Evolutionary conservation across 1,284 basidiomycete genomes (phyloP).

Genomic region (Ceratobasidium sp.): DNA sequence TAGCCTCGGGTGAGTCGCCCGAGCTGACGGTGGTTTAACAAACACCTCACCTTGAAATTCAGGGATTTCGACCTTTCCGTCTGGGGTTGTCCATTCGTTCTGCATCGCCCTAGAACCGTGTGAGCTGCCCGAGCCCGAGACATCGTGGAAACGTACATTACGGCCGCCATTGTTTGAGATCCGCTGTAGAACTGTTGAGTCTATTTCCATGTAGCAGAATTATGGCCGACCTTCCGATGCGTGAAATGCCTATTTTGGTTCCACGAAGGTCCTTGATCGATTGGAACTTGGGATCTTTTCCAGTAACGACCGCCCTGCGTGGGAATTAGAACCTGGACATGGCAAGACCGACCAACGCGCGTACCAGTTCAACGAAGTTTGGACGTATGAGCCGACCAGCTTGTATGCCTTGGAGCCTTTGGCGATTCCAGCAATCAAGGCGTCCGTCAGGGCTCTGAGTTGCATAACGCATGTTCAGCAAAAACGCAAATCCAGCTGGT

Average conservation of each 20-base stretch:
- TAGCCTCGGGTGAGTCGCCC: not conserved
- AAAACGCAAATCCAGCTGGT: not conserved
- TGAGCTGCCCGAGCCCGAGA: not conserved
- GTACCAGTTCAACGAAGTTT: conserved; percentile 86
- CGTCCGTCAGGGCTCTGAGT: conserved; percentile 88
- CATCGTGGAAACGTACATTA: conserved; percentile 75
- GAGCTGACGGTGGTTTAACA: not conserved
- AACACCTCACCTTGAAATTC: conserved; percentile 75
- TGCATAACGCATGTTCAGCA: not conserved
- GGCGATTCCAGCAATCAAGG: conserved; percentile 92
- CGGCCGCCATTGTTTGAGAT: conserved; percentile 93
- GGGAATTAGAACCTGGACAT: not conserved
- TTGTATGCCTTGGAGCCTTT: conserved; percentile 88
- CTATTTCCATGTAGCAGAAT: conserved; percentile 50
- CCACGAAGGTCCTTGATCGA: conserved; percentile 80
- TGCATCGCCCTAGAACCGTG: conserved; percentile 53
- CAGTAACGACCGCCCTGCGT: conserved; percentile 90
- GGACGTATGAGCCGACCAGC: conserved; percentile 93
- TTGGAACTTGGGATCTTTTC: conserved; percentile 77
- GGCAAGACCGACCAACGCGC: conserved; percentile 47
- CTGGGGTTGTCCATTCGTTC: conserved; percentile 71
- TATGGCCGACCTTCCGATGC: conserved; percentile 76
- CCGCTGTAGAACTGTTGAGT: conserved; percentile 63
- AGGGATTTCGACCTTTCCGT: conserved; percentile 51
- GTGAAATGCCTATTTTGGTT: conserved; percentile 89